Base-by-base conservation (phyloP, 352 stramenopile genomes). In the Peronospora tabacina region DNA sequence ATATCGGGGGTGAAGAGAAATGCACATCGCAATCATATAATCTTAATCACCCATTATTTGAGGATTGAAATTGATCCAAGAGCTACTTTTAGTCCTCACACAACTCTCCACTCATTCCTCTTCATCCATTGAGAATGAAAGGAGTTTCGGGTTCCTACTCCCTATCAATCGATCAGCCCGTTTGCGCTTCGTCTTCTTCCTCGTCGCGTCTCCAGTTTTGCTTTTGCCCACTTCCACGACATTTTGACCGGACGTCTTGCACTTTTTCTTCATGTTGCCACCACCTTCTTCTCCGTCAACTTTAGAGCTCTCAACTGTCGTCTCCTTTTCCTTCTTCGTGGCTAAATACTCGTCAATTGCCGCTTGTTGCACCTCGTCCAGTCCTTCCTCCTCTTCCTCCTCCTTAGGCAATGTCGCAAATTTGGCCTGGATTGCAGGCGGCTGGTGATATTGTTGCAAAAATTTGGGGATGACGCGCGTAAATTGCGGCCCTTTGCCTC, bases 381-480 rank as follows among this genome's bases (percentile, higher is more conserved):
- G 54, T 29, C 78, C 74, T 44, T 76, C 74, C 12, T 85, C 75
- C 16, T 77, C 74, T 20, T 76, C 76, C 19, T 76, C 76, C 4
- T 63, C 63, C 0, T 70, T 70, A 2, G 70, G 58, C 22, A 76
- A 48, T 30, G 66, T 49, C 11, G 64, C 66, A 38, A 92, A 89
- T 52, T 88, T 92, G 45, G 79, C 75, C 30, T 82, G 61, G 33
- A 92, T 80, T 17, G 65, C 66, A 17, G 71, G 72, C 29, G 68
- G 62, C 24, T 74, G 63, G 48, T 89, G 75, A 50, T 74, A 92
- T 36, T 87, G 81, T 35, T 82, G 82, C 39, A 92, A 55, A 49
- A 92, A 92, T 52, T 88, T 90, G 30, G 82, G 82, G 44, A 92
- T 85, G 50, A 90, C 77, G 5, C 79, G 78, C 26, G 72, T 92